phyloP scores from a whole-genome alignment of 1,284 basidiomycete genomes.

The Porodaedalea pini region DNA sequence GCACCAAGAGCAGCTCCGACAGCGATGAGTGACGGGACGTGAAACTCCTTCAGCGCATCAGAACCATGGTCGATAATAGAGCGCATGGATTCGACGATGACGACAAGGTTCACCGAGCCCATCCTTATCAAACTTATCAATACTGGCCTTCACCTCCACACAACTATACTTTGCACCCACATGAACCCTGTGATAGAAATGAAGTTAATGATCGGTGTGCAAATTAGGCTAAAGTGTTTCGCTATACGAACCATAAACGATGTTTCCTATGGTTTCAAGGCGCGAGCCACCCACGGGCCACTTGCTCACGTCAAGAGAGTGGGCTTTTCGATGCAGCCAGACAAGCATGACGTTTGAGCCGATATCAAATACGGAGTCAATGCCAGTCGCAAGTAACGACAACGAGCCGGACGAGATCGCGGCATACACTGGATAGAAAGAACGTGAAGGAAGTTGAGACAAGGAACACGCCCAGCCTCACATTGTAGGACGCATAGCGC shows the following conservation, averaged over 20 bases:
- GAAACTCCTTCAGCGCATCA: slow-evolving; percentile 62
- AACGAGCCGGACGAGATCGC: slow-evolving; percentile 84
- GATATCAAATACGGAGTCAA: slow-evolving; percentile 90
- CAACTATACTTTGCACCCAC: slow-evolving; percentile 41
- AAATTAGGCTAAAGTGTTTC: slow-evolving; percentile 12
- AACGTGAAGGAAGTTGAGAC: background rate
- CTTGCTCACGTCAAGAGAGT: slow-evolving; percentile 70
- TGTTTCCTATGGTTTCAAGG: slow-evolving; percentile 88
- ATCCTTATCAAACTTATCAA: slow-evolving; percentile 39
- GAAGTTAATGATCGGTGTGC: background rate
- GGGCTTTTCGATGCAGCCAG: slow-evolving; percentile 76
- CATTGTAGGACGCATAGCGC: slow-evolving; percentile 65
- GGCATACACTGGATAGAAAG: slow-evolving; percentile 61
- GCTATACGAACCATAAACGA: slow-evolving; percentile 70
- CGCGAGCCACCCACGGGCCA: slow-evolving; percentile 93
- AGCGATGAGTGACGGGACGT: slow-evolving; percentile 79
- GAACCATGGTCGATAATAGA: slow-evolving; percentile 59
- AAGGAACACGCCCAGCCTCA: slow-evolving; percentile 33
- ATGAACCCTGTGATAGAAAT: slow-evolving; percentile 45
- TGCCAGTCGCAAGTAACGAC: slow-evolving; percentile 85
- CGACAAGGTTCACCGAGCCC: slow-evolving; percentile 80
- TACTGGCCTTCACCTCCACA: background rate
- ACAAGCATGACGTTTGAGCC: slow-evolving; percentile 87
- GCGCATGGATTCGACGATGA: slow-evolving; percentile 81
- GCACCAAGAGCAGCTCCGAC: slow-evolving; percentile 80